Percentiles rank a stretch among this genome's conserved stretches.
Conservation (phyloP, 192 early-diverging fungal genomes). For the Coemansia sp. region DNA sequence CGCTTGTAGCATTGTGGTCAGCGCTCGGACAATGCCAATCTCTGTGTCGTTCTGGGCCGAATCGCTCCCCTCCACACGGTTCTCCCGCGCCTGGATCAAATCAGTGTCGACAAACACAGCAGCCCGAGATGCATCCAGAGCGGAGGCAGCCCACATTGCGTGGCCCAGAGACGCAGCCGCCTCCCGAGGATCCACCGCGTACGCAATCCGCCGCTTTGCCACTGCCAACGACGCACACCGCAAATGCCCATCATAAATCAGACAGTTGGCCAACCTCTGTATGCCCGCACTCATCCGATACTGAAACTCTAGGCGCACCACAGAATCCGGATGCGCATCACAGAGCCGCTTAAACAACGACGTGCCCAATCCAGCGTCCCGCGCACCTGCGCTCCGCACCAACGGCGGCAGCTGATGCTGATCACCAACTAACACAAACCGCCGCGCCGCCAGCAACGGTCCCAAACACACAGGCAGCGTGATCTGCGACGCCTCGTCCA, state of each 20-base stretch:
- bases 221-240: slow-evolving; percentile 68
- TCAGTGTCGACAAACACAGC: slow-evolving; percentile 87
- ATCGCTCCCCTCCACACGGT: slow-evolving; percentile 49
- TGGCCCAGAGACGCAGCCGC: background rate
- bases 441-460: slow-evolving; percentile 75
- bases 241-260: slow-evolving; percentile 81
- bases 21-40: slow-evolving; percentile 60
- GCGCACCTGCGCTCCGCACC: slow-evolving; percentile 58
- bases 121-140: slow-evolving; percentile 63
- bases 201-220: slow-evolving; percentile 57
- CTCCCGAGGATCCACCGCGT: slow-evolving; percentile 17
- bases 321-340: slow-evolving; percentile 76
- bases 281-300: slow-evolving; percentile 95
- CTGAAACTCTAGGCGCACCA: slow-evolving; percentile 74
- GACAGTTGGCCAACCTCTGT: slow-evolving; percentile 76
- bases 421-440: slow-evolving; percentile 92
- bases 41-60: slow-evolving; percentile 73
- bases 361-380: slow-evolving; percentile 41
- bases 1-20: slow-evolving; percentile 58
- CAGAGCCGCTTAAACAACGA: slow-evolving; percentile 83
- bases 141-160: slow-evolving; percentile 61
- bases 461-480: slow-evolving; percentile 88
- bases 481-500: slow-evolving; percentile 96
- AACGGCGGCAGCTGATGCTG: slow-evolving; percentile 93
- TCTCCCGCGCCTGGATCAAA: slow-evolving; percentile 63